Base-by-base conservation (phyloP, 176 grass and related monocot genomes). In the Hyparrhenia diplandra region DNA sequence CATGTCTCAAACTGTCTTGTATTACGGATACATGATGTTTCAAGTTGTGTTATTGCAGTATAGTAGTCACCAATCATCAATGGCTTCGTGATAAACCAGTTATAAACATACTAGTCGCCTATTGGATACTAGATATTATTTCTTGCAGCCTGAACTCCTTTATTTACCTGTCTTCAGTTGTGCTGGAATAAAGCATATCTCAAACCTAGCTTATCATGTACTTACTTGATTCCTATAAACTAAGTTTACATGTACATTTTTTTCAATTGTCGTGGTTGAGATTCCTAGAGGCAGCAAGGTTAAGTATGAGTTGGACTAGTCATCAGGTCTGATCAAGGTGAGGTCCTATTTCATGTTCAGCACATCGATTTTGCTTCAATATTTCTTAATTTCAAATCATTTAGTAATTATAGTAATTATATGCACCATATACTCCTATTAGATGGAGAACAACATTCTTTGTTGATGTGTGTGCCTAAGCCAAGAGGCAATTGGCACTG, bases 271-370 rank as follows among this genome's bases (percentile, higher is more conserved):
- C 80, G 94, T 97, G 23, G 71, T 97, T 81, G 94, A 97, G 82
- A 97, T 97, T 87, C 79, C 92, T 55, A 98, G 95, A 75, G 95
- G 95, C 29, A 92, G 88, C 84, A 97, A 97, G 81, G 95, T 97
- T 36, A 97, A 94, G 80, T 94, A 97, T 83, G 95, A 97, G 52
- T 64, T 97, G 65, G 95, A 97, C 84, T 94, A 97, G 80, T 23
- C 46, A 37, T 92, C 64, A 76, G 95, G 95, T 69, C 92, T 98
- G 51, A 98, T 98, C 78, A 98, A 98, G 92, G 95, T 98, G 63
- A 75, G n/a, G 1, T 61, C 60, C 72, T 12, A 70, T 54, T 30
- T 51, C 28, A 67, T 80, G 57, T 83, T 64, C 10, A 59, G 3
- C 52, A 69, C 20, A 34, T 67, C 32, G 20, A 52, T 69, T 20